These are phyloP conservation scores for Bipolaris oryzae DNA, from an alignment of 2,329 filamentous ascomycete species.

Conservation along the genomic window DNA sequence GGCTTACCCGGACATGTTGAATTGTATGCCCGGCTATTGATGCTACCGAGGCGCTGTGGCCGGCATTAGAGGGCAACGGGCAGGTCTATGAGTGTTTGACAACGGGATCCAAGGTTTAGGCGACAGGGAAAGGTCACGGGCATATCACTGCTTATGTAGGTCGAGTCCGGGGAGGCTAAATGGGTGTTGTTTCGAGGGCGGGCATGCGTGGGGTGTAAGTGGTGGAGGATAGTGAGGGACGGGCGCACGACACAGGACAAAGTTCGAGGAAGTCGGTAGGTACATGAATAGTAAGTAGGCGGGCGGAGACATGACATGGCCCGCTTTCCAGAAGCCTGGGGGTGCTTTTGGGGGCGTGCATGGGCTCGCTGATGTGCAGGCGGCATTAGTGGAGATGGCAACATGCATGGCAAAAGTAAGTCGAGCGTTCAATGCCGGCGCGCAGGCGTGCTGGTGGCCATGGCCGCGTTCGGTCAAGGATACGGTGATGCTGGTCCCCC, in stretches of 20 bases:
- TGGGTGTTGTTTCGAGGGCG: slow-evolving; percentile 15
- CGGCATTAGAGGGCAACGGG: slow-evolving; percentile 18
- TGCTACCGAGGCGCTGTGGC: slow-evolving; percentile 10
- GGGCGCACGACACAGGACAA: slow-evolving; percentile 4
- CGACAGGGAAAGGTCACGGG: slow-evolving; percentile 1
- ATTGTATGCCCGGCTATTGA: slow-evolving; percentile 8
- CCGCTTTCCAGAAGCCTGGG: slow-evolving; percentile 3
- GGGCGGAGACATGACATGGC: background rate
- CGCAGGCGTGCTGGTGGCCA: background rate
- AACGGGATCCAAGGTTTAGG: background rate
- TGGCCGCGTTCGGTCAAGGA: slow-evolving; percentile 1
- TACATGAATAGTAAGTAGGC: background rate
- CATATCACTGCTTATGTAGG: slow-evolving; percentile 22
- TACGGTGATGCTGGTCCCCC: slow-evolving; percentile 6
- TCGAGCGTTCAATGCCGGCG: slow-evolving; percentile 6
- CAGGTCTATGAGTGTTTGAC: slow-evolving; percentile 1
- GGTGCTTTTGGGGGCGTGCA: slow-evolving; percentile 25
- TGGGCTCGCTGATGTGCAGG: slow-evolving; percentile 6
- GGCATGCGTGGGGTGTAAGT: slow-evolving; percentile 27
- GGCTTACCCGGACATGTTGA: slow-evolving; percentile 35
- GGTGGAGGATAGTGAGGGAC: slow-evolving; percentile 1
- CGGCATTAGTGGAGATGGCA: slow-evolving; percentile 8
- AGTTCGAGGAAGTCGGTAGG: slow-evolving; percentile 4
- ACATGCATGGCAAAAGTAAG: slow-evolving; percentile 21
- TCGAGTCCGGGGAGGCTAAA: slow-evolving; percentile 8